Evolutionary conservation across 2,329 filamentous ascomycete species (phyloP).

Genomic region (Aspergillus quadricinctus): DNA sequence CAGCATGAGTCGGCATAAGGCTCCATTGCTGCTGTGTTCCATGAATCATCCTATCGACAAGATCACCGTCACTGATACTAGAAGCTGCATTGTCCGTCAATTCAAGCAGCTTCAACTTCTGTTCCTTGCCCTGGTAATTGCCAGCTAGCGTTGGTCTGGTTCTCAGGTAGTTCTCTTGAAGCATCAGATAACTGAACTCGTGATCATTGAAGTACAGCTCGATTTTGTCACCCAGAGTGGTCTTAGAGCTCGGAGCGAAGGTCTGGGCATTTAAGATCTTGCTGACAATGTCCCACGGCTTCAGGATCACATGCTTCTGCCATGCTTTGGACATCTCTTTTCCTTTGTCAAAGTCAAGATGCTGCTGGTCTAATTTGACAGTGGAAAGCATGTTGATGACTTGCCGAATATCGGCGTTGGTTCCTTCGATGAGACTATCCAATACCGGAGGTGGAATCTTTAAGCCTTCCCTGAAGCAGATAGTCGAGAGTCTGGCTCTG

Average conservation of each 20-base stretch:
- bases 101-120: slow-evolving; percentile 77
- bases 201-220: slow-evolving; percentile 99
- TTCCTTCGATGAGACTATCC: slow-evolving; percentile 91
- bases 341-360: slow-evolving; percentile 77
- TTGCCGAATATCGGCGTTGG: slow-evolving; percentile 91
- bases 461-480: slow-evolving; percentile 85
- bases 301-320: slow-evolving; percentile 95
- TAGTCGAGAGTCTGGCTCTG: slow-evolving; percentile 86
- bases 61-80: slow-evolving; percentile 94
- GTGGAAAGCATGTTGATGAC: slow-evolving; percentile 99
- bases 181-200: slow-evolving; percentile 94
- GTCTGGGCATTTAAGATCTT: slow-evolving; percentile 87
- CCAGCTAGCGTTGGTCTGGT: slow-evolving; percentile 68
- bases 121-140: slow-evolving; percentile 61
- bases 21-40: slow-evolving; percentile 98
- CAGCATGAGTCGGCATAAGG: slow-evolving; percentile 91
- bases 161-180: slow-evolving; percentile 94
- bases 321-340: slow-evolving; percentile 96
- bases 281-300: slow-evolving; percentile 95
- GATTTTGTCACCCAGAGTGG: slow-evolving; percentile 93
- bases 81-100: slow-evolving; percentile 82
- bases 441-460: slow-evolving; percentile 80
- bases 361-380: slow-evolving; percentile 77
- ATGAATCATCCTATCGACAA: slow-evolving; percentile 97
- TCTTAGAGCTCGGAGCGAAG: slow-evolving; percentile 76